Evolutionary conservation across 139 green algal genomes (phyloP).

Genomic region (Picochlorum sp.): DNA sequence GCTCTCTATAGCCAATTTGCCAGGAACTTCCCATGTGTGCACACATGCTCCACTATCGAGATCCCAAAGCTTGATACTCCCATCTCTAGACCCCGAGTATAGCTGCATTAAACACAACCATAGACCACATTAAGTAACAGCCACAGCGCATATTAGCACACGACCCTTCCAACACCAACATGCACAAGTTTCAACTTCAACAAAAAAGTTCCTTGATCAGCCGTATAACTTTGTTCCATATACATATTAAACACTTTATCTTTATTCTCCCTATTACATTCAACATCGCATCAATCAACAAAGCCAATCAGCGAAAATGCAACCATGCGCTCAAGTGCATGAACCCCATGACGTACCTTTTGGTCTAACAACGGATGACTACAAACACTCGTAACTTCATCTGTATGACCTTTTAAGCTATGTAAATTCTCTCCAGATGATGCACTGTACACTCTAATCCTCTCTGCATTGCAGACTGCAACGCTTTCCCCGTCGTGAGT

Average conservation of each 20-base stretch:
- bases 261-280: neutral
- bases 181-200: too few species aligned
- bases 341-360: too few species aligned
- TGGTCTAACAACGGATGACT: slow-evolving; percentile 17
- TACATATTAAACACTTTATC: neutral
- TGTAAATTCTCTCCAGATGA: slow-evolving; percentile 24
- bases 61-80: slow-evolving; percentile 5
- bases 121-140: neutral
- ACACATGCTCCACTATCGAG: neutral
- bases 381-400: slow-evolving; percentile 30
- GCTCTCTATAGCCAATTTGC: slow-evolving; percentile 3
- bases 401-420: slow-evolving; percentile 23
- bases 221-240: too few species aligned
- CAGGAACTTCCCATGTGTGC: neutral
- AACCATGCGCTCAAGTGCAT: too few species aligned
- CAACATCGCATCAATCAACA: neutral
- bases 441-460: slow-evolving; percentile 35
- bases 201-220: too few species aligned
- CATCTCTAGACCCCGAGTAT: slow-evolving; percentile 10
- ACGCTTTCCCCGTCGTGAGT: slow-evolving; percentile 32
- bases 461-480: slow-evolving; percentile 16
- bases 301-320: too few species aligned
- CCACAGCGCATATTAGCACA: too few species aligned
- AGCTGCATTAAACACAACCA: slow-evolving; percentile 1
- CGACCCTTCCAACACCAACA: too few species aligned